Percentiles rank a stretch among this genome's conserved stretches.
Conservation (phyloP, 176 grass and related monocot genomes). For the Sorghum bicolor region DNA sequence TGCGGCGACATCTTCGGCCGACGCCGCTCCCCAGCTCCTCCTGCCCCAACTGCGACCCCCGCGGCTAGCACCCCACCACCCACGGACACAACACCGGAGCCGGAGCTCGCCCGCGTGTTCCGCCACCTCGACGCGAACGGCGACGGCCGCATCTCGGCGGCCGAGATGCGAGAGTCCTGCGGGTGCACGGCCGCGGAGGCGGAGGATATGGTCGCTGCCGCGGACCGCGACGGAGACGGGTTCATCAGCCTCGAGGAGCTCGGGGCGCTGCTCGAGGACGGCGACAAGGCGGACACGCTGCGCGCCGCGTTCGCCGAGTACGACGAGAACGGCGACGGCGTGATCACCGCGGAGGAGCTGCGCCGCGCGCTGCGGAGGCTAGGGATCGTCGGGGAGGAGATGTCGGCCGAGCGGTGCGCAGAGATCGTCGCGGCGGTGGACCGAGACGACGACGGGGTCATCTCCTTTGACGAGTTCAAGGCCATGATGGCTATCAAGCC, state of each 20-base stretch:
- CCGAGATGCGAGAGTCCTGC: conserved; percentile 7
- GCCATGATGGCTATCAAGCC: conserved; percentile 15
- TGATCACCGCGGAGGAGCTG: conserved; percentile 36
- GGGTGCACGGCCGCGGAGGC: not conserved
- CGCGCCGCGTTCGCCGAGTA: conserved; percentile 6
- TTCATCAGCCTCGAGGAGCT: conserved; percentile 30
- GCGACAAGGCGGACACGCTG: not conserved
- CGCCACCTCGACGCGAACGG: conserved; percentile 16
- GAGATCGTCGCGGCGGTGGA: conserved; percentile 22
- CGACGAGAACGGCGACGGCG: conserved; percentile 32
- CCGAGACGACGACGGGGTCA: conserved; percentile 26
- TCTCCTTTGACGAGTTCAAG: conserved; percentile 48
- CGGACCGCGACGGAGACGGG: conserved; percentile 40
- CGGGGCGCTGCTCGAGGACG: not conserved
- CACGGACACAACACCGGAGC: not conserved
- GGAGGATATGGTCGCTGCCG: conserved; percentile 27
- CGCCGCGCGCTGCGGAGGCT: not conserved
- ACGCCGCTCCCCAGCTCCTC: not conserved
- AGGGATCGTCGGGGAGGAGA: not conserved
- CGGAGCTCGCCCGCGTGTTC: conserved; percentile 35
- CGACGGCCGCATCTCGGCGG: conserved; percentile 37
- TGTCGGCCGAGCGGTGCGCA: not conserved
- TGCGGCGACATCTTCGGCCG: not conserved
- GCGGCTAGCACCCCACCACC: not conserved
- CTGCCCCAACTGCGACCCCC: not conserved